Conservation (phyloP, 2,329 filamentous ascomycete species). For the Onygenales sp. region DNA sequence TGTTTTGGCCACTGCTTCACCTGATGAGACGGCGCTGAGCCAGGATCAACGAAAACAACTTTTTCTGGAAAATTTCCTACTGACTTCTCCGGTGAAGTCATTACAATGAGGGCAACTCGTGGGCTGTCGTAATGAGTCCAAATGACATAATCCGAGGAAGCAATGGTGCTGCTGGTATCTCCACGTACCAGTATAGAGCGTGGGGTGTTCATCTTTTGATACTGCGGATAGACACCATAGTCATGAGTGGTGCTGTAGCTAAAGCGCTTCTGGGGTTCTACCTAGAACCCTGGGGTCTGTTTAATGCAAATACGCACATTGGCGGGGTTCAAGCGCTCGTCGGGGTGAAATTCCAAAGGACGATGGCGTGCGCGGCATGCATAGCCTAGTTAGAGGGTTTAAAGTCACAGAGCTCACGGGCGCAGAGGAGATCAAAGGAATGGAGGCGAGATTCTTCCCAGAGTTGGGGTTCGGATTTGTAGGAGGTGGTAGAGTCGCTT, state of each 20-base stretch:
- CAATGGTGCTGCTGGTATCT: no score
- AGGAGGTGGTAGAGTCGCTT: constrained; percentile 4
- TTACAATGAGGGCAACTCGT: not conserved
- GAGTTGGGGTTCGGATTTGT: not conserved
- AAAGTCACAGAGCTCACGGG: constrained; percentile 4
- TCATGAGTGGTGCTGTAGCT: not conserved
- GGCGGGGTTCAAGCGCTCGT: not conserved
- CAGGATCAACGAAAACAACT: not conserved
- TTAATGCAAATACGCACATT: constrained; percentile 4
- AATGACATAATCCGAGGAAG: not conserved
- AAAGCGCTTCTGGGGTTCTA: constrained; percentile 5
- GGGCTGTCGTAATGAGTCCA: constrained; percentile 4
- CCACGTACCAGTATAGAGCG: no score
- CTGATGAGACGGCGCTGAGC: not conserved
- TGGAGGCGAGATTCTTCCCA: no score
- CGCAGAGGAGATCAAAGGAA: not conserved
- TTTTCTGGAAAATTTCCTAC: not conserved
- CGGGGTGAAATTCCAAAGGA: constrained; percentile 1
- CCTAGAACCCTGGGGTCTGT: constrained; percentile 3
- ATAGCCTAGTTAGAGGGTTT: not conserved
- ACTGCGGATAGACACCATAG: no score
- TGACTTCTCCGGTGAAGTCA: not conserved
- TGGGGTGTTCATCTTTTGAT: no score
- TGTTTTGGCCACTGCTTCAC: not conserved
- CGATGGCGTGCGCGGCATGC: not conserved